A percentile compares a stretch with the other conserved stretches of the same genome.
Evolutionary conservation across 2,329 filamentous ascomycete genomes (phyloP).

Genomic region (Sclerotiophoma versabilis): DNA sequence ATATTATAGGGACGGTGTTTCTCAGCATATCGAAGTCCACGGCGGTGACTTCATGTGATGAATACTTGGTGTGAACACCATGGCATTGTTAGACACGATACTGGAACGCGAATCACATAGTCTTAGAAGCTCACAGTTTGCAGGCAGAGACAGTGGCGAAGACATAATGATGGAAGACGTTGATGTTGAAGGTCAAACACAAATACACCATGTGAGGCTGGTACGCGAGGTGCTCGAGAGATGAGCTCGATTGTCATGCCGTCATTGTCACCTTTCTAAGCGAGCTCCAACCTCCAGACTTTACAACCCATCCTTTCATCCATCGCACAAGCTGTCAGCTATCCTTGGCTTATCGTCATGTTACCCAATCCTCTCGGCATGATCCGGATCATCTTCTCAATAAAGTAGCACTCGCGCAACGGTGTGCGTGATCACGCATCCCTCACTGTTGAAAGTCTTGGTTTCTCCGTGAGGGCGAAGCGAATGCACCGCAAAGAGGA

Average conservation of each 20-base stretch:
- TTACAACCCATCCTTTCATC: background rate
- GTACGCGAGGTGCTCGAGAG: background rate
- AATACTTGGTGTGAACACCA: too few relatives aligned
- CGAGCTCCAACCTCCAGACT: background rate
- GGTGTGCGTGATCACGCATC: background rate
- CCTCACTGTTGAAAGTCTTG: conserved; percentile 18
- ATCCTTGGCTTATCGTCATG: conserved; percentile 10
- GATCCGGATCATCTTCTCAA: conserved; percentile 13
- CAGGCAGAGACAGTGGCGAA: too few relatives aligned
- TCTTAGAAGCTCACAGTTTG: too few relatives aligned
- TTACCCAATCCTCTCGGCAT: conserved; percentile 5
- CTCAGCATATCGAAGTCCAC: too few relatives aligned
- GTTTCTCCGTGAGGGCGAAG: conserved; percentile 23
- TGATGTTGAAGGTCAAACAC: too few relatives aligned
- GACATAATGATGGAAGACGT: too few relatives aligned
- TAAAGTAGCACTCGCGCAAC: conserved; percentile 10
- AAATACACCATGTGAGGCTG: too few relatives aligned
- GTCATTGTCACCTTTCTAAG: conserved; percentile 1
- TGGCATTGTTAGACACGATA: too few relatives aligned
- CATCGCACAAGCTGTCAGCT: background rate
- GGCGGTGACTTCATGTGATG: too few relatives aligned
- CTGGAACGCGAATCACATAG: too few relatives aligned
- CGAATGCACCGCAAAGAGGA: conserved; percentile 13
- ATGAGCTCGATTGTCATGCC: background rate
- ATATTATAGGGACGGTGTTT: too few relatives aligned